Conservation (phyloP, 495 filamentous ascomycete genomes). For the Darksidea phi region DNA sequence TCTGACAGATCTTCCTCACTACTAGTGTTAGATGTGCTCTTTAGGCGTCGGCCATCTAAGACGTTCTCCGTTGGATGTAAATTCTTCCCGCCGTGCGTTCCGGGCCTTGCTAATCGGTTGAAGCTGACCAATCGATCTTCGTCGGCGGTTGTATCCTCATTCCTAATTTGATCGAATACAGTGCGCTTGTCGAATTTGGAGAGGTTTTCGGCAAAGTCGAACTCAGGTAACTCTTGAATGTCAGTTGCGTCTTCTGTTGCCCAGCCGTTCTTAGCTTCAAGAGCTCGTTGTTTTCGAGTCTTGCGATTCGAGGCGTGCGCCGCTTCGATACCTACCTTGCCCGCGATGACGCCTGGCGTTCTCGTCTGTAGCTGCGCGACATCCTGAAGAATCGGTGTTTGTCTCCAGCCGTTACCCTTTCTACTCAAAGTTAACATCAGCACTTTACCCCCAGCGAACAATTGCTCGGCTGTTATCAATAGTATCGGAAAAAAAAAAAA, state of each 20-base stretch:
- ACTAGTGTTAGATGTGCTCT: slow-evolving; percentile 64
- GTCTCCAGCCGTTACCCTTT: slow-evolving; percentile 68
- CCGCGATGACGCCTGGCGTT: slow-evolving; percentile 35
- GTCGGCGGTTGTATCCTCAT: slow-evolving; percentile 84
- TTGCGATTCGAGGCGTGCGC: slow-evolving; percentile 34
- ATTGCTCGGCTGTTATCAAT: not conserved
- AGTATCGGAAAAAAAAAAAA: slow-evolving; percentile 2
- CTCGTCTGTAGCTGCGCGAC: slow-evolving; percentile 28
- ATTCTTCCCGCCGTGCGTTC: slow-evolving; percentile 83
- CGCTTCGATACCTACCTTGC: slow-evolving; percentile 32
- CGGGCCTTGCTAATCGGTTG: slow-evolving; percentile 74
- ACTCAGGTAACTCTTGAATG: slow-evolving; percentile 91
- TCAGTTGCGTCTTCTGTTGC: slow-evolving; percentile 95
- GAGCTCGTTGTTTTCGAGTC: slow-evolving; percentile 48
- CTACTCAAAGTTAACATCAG: slow-evolving; percentile 41
- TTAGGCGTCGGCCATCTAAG: slow-evolving; percentile 55
- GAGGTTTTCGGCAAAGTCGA: slow-evolving; percentile 83
- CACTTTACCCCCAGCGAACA: not conserved
- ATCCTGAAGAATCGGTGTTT: slow-evolving; percentile 74
- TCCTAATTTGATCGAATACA: slow-evolving; percentile 82
- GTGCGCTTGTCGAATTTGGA: slow-evolving; percentile 91
- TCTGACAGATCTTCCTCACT: slow-evolving; percentile 52
- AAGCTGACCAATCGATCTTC: slow-evolving; percentile 84
- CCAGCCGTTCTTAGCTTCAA: slow-evolving; percentile 78
- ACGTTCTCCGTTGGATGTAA: slow-evolving; percentile 90